Percentiles rank a stretch among this genome's conserved stretches.
phyloP scores from a whole-genome alignment of 441 rosid genomes.

The Viola pubescens region DNA sequence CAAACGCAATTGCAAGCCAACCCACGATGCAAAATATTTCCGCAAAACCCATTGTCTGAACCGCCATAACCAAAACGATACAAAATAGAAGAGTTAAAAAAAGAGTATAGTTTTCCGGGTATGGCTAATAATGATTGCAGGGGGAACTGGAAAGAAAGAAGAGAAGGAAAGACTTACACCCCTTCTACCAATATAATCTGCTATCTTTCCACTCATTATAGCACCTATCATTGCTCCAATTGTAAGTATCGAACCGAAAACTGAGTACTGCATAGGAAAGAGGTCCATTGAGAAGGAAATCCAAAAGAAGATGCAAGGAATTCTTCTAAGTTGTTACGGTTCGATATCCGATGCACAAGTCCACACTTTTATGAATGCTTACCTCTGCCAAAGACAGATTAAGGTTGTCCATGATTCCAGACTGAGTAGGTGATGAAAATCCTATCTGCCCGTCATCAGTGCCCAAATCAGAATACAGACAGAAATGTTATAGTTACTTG shows the following conservation, averaged over 20 bases:
- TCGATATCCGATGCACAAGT: background rate
- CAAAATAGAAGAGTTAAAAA: slow-evolving; percentile 8
- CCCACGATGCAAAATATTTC: slow-evolving; percentile 60
- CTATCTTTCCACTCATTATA: slow-evolving; percentile 59
- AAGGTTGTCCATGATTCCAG: background rate
- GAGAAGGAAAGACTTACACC: slow-evolving; percentile 31
- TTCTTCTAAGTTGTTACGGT: no score
- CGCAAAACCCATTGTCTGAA: slow-evolving; percentile 58
- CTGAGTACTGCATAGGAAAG: slow-evolving; percentile 50
- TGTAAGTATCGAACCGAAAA: slow-evolving; percentile 75
- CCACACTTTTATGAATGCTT: slow-evolving; percentile 4
- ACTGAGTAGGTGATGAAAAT: background rate
- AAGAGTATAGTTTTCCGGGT: background rate
- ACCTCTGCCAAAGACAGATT: slow-evolving; percentile 59
- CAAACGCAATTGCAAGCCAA: slow-evolving; percentile 46
- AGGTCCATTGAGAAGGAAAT: background rate
- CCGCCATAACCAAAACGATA: slow-evolving; percentile 11
- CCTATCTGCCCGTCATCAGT: background rate
- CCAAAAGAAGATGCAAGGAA: background rate
- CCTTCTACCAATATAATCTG: slow-evolving; percentile 66
- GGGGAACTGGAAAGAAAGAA: background rate
- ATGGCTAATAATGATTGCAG: slow-evolving; percentile 6
- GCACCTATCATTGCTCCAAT: slow-evolving; percentile 90
- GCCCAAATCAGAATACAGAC: background rate
- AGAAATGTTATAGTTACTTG: background rate